Base-by-base conservation (phyloP, 257 asterid species). In the Petrea volubilis region DNA sequence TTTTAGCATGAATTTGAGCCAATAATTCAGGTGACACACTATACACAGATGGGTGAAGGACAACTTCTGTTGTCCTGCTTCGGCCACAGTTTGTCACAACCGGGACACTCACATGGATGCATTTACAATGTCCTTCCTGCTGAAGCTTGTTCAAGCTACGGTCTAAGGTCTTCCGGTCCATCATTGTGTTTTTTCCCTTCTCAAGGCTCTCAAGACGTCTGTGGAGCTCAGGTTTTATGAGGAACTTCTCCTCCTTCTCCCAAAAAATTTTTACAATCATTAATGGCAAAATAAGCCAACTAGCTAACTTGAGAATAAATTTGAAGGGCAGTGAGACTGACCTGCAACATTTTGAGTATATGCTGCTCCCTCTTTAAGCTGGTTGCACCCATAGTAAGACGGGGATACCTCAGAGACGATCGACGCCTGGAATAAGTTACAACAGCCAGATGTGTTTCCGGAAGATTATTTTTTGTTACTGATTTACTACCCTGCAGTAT, bases 221-320 rank as follows among this genome's bases (percentile, higher is more conserved):
- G 76, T 86, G 94, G 74, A 94, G 87, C 75, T 94, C 98, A 60
- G 95, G 82, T 68, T 74, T 91, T 73, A 89, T 70, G 38, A 94
- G 88, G 86, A 91, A 79, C 88, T 88, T 84, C 93, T 94, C 97
- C 77, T 86, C 98, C 99, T 94, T 85, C 56, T 56, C 88, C 86
- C 60, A 64, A 64, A 69, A 53, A 75, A 28, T 14, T 7, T 27
- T 72, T 59, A 66, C 21, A 67, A 56, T 65, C 52, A 43, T 75
- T 70, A 69, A 58, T 55, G 60, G 40, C 61, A 72, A 64, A 66
- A 82, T 28, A 72, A 70, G 49, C 4, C 62, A 70, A 70, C 67
- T 56, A 73, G 70, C 47, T 6, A 69, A 33, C 70, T 58, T 38
- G 68, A 63, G 24, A 68, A 71, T 23, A 31, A 65, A 27, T 40